Evolutionary conservation across 495 filamentous ascomycete genomes (phyloP).

Genomic region (Penicillium soppii): DNA sequence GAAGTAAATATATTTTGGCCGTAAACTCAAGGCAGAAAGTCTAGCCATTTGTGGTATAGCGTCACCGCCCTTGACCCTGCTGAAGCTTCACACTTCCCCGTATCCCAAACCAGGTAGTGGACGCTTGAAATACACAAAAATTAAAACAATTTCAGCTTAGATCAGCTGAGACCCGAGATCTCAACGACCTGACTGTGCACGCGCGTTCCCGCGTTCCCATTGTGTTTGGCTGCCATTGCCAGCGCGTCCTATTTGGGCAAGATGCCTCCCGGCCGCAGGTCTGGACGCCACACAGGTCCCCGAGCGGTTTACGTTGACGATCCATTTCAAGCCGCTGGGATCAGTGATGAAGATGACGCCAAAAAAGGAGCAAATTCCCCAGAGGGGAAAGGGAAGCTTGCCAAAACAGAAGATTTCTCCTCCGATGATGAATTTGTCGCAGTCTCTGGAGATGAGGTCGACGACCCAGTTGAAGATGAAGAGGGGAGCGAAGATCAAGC

Average conservation of each 20-base stretch:
- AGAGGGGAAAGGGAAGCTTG: slow-evolving; percentile 19
- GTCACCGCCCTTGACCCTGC: background rate
- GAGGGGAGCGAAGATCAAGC: slow-evolving; percentile 17
- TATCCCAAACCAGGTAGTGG: background rate
- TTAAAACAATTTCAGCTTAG: background rate
- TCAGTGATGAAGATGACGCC: slow-evolving; percentile 32
- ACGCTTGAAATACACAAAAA: background rate
- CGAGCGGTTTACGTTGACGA: slow-evolving; percentile 37
- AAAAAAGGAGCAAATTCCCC: slow-evolving; percentile 1
- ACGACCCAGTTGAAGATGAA: slow-evolving; percentile 16
- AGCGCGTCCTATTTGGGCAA: background rate
- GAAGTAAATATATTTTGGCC: background rate
- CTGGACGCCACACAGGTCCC: slow-evolving; percentile 32
- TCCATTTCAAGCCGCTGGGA: slow-evolving; percentile 30
- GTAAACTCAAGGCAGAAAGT: background rate
- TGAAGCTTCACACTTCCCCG: slow-evolving; percentile 6
- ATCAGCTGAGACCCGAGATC: background rate
- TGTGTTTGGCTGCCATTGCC: background rate
- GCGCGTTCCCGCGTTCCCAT: background rate
- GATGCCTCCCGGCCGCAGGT: slow-evolving; percentile 39
- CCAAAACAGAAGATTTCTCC: slow-evolving; percentile 19
- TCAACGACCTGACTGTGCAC: background rate
- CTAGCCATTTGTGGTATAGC: slow-evolving; percentile 1
- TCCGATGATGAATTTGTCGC: slow-evolving; percentile 34
- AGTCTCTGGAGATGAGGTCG: slow-evolving; percentile 25